A percentile compares a stretch with the other conserved stretches of the same genome.
phyloP scores from a whole-genome alignment of 805 yeast genomes.

The Metschnikowia kofuensis region DNA sequence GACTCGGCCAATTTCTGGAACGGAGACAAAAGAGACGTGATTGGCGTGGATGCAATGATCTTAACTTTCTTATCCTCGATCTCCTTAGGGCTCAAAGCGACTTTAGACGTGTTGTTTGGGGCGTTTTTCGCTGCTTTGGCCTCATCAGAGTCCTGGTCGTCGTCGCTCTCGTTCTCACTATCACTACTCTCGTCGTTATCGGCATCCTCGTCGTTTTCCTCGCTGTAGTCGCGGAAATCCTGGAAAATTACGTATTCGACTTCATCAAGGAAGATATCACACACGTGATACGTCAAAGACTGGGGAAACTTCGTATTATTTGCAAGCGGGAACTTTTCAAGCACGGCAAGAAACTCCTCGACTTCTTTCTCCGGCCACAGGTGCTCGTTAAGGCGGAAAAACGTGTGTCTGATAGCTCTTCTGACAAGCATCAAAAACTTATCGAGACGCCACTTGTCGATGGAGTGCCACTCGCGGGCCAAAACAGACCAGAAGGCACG shows the following conservation, averaged over 20 bases:
- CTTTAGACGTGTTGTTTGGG: conserved; percentile 26
- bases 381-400: conserved; percentile 51
- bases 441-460: conserved; percentile 86
- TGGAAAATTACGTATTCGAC: conserved; percentile 62
- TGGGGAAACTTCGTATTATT: conserved; percentile 60
- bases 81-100: conserved; percentile 15
- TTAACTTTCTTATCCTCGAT: conserved; percentile 24
- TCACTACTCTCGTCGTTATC: conserved; percentile 33
- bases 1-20: conserved; percentile 49
- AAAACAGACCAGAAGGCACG: conserved; percentile 81
- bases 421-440: conserved; percentile 81
- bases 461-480: conserved; percentile 74
- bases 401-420: conserved; percentile 63
- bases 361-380: conserved; percentile 52
- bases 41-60: conserved; percentile 48
- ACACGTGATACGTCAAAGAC: conserved; percentile 79
- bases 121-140: not conserved
- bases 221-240: conserved; percentile 37
- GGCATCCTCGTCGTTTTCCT: conserved; percentile 41
- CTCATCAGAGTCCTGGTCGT: not conserved
- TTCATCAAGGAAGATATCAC: conserved; percentile 84
- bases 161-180: conserved; percentile 6
- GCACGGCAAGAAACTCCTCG: conserved; percentile 41
- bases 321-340: conserved; percentile 48
- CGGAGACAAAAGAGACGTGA: conserved; percentile 56